Evolutionary conservation across 371 early-diverging fungal genomes (phyloP).

Genomic region (Mucor racemosus): DNA sequence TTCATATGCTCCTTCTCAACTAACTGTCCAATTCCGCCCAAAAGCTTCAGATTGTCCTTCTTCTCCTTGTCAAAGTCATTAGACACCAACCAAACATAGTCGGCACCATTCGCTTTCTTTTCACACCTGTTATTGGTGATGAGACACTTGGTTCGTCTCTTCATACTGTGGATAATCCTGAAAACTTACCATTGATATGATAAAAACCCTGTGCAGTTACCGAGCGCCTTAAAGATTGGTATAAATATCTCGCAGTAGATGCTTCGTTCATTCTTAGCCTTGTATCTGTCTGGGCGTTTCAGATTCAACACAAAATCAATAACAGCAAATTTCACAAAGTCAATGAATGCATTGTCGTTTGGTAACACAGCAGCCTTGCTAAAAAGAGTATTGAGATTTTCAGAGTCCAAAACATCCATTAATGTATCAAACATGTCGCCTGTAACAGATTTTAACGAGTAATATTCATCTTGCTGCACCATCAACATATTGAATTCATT

Average conservation of each 20-base stretch:
- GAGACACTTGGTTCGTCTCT: not conserved
- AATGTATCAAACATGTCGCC: constrained; percentile 17
- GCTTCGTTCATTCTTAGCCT: constrained; percentile 23
- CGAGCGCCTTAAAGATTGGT: constrained; percentile 29
- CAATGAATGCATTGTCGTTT: constrained; percentile 13
- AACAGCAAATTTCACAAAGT: constrained; percentile 21
- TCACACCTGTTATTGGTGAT: constrained; percentile 12
- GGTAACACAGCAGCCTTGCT: constrained; percentile 14
- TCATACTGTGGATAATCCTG: too few species aligned
- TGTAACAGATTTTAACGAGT: not conserved
- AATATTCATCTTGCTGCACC: constrained; percentile 6
- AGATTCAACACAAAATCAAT: constrained; percentile 26
- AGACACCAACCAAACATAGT: constrained; percentile 20
- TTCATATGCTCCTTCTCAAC: not conserved
- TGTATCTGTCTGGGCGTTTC: constrained; percentile 8
- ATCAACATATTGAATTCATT: constrained; percentile 12
- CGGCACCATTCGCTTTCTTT: constrained; percentile 24
- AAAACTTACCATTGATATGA: too few species aligned
- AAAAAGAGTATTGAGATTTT: not conserved
- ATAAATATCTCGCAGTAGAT: constrained; percentile 24
- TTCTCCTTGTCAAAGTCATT: constrained; percentile 20
- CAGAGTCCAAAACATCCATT: constrained; percentile 8
- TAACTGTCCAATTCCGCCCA: constrained; percentile 18
- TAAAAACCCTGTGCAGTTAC: constrained; percentile 1
- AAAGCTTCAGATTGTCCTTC: constrained; percentile 8